Conservation (phyloP, 305 asterid genomes). For the Solanum hybrid region DNA sequence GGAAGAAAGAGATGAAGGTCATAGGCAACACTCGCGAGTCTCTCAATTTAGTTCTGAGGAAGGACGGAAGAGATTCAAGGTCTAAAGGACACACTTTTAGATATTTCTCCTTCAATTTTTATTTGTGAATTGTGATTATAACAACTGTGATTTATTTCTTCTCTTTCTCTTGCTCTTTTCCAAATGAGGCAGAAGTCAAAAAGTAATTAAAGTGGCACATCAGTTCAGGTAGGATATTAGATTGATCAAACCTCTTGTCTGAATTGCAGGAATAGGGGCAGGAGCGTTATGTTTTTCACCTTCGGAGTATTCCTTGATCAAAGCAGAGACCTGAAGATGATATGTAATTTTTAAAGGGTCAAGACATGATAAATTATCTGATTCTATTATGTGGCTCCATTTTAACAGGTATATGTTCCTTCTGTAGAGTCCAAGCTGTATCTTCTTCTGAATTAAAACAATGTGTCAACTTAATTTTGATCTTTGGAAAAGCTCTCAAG, state of each 20-base stretch:
- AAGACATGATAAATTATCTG: background rate
- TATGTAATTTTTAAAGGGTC: background rate
- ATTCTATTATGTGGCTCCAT: background rate
- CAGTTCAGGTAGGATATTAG: background rate
- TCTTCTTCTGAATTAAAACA: background rate
- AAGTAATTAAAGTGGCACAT: background rate
- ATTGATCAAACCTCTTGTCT: background rate
- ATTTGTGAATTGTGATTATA: background rate
- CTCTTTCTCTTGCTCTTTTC: background rate
- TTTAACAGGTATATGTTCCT: background rate
- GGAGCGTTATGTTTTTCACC: background rate
- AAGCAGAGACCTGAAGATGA: background rate
- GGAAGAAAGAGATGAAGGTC: conserved; percentile 39
- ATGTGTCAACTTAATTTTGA: background rate
- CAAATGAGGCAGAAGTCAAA: background rate
- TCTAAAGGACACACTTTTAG: conserved; percentile 6
- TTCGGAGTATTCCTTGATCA: background rate
- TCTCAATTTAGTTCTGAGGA: conserved; percentile 48
- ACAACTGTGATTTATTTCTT: background rate
- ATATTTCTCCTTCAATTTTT: background rate
- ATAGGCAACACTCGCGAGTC: conserved; percentile 32
- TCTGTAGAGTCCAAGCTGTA: background rate
- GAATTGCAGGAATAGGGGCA: conserved; percentile 1
- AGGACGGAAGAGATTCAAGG: conserved; percentile 72
- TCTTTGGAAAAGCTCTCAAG: background rate